These are phyloP conservation scores for Lotmaria passim DNA, from an alignment of 208 protist genomes.

Conservation along the genomic window DNA sequence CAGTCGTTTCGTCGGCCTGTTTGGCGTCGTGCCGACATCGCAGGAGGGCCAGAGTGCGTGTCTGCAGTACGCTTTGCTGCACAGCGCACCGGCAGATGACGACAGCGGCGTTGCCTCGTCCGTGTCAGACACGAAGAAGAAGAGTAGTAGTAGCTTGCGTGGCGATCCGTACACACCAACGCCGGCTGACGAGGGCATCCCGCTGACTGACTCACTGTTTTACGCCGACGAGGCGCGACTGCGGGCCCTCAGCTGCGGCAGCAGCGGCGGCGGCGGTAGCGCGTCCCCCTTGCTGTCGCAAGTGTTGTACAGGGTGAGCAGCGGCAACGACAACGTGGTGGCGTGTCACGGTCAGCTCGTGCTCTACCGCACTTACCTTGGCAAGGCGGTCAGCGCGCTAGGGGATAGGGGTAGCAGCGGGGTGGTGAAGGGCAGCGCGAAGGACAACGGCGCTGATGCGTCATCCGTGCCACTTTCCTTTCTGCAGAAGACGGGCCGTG, in stretches of 20 bases:
- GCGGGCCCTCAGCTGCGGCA: conserved; percentile 18
- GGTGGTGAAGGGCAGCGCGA: background rate
- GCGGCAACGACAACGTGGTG: conserved; percentile 3
- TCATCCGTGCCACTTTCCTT: no score
- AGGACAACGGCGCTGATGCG: no score
- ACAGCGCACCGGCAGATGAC: conserved; percentile 5
- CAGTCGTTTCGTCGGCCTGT: conserved; percentile 85
- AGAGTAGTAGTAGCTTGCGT: no score
- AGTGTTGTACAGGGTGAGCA: conserved; percentile 5
- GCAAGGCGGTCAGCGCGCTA: conserved; percentile 36
- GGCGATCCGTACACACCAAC: conserved; percentile 9
- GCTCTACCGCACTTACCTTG: conserved; percentile 32
- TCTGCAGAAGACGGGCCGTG: conserved; percentile 35
- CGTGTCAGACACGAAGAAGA: background rate
- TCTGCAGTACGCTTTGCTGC: conserved; percentile 55
- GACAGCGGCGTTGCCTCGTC: background rate
- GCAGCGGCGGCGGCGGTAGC: conserved; percentile 16
- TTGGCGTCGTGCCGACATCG: conserved; percentile 51
- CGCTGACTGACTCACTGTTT: conserved; percentile 89
- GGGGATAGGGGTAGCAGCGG: background rate
- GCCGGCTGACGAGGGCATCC: conserved; percentile 64
- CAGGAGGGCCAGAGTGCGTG: conserved; percentile 44
- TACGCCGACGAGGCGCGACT: conserved; percentile 84
- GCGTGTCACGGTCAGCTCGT: conserved; percentile 35
- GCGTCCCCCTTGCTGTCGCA: background rate